Conservation (phyloP, 139 green algal genomes). For the Desmodesmus armatus region DNA sequence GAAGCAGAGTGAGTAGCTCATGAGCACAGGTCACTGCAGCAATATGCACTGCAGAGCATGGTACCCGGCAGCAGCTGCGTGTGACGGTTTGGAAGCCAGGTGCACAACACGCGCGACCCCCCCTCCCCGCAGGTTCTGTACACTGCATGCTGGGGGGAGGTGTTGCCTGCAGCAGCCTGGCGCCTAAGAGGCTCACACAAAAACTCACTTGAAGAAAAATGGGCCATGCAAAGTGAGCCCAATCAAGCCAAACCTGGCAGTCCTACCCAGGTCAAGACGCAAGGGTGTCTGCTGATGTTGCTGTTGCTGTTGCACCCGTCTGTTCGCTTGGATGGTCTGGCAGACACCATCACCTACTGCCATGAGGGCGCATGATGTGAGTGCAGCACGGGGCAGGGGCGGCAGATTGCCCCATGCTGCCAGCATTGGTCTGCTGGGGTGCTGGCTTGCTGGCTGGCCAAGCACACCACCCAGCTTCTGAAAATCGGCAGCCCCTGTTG, state of each 20-base stretch:
- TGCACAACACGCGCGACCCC: not conserved
- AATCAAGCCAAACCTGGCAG: constrained; percentile 51
- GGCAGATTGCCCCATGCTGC: too few species aligned
- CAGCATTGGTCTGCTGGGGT: too few species aligned
- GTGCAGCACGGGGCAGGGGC: constrained; percentile 20
- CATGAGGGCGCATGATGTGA: constrained; percentile 28
- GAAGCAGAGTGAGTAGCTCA: not conserved
- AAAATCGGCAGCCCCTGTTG: too few species aligned
- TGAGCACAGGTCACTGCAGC: not conserved
- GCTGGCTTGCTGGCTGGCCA: too few species aligned
- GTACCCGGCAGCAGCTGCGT: not conserved
- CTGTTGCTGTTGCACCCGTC: not conserved
- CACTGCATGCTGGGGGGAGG: not conserved
- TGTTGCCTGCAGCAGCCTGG: not conserved
- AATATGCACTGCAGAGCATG: not conserved
- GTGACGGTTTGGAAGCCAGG: not conserved
- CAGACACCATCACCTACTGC: constrained; percentile 19
- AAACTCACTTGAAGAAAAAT: constrained; percentile 52
- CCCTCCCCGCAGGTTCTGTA: not conserved
- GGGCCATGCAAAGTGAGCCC: constrained; percentile 60
- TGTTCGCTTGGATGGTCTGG: constrained; percentile 19
- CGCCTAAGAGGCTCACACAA: not conserved
- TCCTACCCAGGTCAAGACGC: constrained; percentile 39
- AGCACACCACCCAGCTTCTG: too few species aligned
- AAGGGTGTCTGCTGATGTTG: too few species aligned